Evolutionary conservation across 164 flowering plant species (phyloP).

Genomic region (Tetrastigma voinierianum): DNA sequence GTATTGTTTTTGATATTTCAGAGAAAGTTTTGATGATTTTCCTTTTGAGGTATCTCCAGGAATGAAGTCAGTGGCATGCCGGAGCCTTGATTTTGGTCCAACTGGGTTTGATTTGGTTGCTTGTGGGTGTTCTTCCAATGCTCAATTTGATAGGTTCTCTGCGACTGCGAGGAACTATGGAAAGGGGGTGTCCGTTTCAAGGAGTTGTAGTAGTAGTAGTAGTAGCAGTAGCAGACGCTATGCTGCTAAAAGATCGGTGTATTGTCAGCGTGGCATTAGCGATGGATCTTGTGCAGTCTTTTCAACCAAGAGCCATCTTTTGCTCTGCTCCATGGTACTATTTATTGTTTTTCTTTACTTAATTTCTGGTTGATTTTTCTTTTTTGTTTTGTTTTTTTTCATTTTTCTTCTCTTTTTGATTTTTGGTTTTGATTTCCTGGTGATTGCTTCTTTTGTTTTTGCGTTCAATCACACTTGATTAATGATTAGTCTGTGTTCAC

Average conservation of each 20-base stretch:
- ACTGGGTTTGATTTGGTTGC: slow-evolving; percentile 42
- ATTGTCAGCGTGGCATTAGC: slow-evolving; percentile 21
- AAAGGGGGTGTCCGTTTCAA: slow-evolving; percentile 23
- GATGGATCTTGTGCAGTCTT: no score
- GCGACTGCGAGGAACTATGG: slow-evolving; percentile 23
- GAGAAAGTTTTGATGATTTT: slow-evolving; percentile 10
- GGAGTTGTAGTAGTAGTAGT: no score
- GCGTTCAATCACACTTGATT: no score
- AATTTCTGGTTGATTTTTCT: neutral
- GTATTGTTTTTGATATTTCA: no score
- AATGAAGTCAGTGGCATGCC: slow-evolving; percentile 72
- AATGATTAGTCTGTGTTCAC: neutral
- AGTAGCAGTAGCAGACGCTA: slow-evolving; percentile 17
- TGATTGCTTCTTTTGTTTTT: no score
- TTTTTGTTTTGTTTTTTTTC: no score
- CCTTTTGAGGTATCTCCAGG: slow-evolving; percentile 26
- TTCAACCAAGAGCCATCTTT: slow-evolving; percentile 51
- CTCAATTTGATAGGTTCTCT: slow-evolving; percentile 24
- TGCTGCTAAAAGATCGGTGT: slow-evolving; percentile 29
- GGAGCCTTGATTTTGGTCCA: slow-evolving; percentile 43
- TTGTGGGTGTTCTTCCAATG: slow-evolving; percentile 59
- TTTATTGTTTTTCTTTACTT: neutral
- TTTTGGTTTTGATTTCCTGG: neutral
- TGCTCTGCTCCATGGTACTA: slow-evolving; percentile 49
- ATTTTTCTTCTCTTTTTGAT: no score